Evolutionary conservation across 2,329 filamentous ascomycete species (phyloP).

Genomic region (Rhytidhysteron rufulum): DNA sequence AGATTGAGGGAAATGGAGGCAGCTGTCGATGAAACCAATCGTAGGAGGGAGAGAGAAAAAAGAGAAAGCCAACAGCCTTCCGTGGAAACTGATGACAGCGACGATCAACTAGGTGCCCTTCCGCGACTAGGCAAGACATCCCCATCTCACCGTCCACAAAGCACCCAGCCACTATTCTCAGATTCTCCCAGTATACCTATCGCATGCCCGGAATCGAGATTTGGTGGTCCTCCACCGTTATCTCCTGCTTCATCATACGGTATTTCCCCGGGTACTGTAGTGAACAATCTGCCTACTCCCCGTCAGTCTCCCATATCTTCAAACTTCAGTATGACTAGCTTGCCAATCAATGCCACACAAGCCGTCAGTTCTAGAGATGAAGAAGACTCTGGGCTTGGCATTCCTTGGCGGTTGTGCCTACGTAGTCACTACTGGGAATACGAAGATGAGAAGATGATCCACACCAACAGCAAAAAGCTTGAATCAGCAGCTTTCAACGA

Average conservation of each 20-base stretch:
- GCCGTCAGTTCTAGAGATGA: conserved; percentile 29
- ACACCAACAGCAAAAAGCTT: conserved; percentile 25
- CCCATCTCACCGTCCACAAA: conserved; percentile 14
- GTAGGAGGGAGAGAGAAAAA: conserved; percentile 17
- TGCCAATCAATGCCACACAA: conserved; percentile 27
- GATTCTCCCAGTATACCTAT: conserved; percentile 21
- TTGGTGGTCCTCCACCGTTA: conserved; percentile 19
- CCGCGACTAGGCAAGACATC: conserved; percentile 10
- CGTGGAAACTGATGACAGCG: conserved; percentile 30
- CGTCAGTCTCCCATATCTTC: conserved; percentile 18
- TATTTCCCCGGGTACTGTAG: conserved; percentile 20
- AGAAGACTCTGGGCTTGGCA: conserved; percentile 26
- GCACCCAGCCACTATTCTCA: conserved; percentile 25
- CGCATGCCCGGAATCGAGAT: conserved; percentile 14
- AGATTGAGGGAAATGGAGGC: conserved; percentile 27
- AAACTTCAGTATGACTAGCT: conserved; percentile 19
- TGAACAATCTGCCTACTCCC: conserved; percentile 11
- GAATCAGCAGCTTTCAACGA: conserved; percentile 24
- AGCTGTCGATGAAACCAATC: conserved; percentile 21
- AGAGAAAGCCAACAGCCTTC: conserved; percentile 27
- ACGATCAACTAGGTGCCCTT: conserved; percentile 19
- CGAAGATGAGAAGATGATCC: conserved; percentile 27
- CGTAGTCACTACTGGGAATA: conserved; percentile 31
- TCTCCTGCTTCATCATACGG: conserved; percentile 19
- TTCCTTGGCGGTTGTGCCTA: conserved; percentile 34